Percentiles rank a stretch among this genome's conserved stretches.
Conservation (phyloP, 2,329 filamentous ascomycete genomes). For the Cladosporium halotolerans region DNA sequence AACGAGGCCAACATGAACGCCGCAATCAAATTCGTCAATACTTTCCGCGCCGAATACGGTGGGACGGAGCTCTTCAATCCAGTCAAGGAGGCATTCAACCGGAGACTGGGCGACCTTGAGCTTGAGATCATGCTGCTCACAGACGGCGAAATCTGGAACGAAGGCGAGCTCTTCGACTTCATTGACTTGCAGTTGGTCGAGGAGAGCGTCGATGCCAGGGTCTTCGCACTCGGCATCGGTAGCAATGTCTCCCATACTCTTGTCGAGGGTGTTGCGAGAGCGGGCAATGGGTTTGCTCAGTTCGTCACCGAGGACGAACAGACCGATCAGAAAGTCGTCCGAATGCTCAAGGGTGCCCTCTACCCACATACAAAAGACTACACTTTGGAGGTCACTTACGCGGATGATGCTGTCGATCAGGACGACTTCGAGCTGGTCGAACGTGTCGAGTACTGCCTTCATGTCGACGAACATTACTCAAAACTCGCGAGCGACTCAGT, state of each 20-base stretch:
- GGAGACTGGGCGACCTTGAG: slow-evolving; percentile 40
- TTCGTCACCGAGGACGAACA: slow-evolving; percentile 57
- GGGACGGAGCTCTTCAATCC: slow-evolving; percentile 50
- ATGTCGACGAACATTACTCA: slow-evolving; percentile 23
- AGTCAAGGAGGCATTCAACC: slow-evolving; percentile 41
- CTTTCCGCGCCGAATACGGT: slow-evolving; percentile 43
- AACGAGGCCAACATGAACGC: slow-evolving; percentile 19
- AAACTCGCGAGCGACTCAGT: background rate
- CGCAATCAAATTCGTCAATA: slow-evolving; percentile 39
- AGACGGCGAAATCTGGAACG: slow-evolving; percentile 50
- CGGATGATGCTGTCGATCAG: slow-evolving; percentile 25
- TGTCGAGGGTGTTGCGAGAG: slow-evolving; percentile 53
- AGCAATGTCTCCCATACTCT: slow-evolving; percentile 49
- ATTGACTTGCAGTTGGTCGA: slow-evolving; percentile 40
- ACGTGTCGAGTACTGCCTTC: slow-evolving; percentile 46
- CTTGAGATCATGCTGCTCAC: slow-evolving; percentile 52
- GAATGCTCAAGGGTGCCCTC: slow-evolving; percentile 67
- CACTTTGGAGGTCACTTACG: slow-evolving; percentile 57
- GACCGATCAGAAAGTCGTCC: slow-evolving; percentile 61
- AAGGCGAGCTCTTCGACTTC: slow-evolving; percentile 43
- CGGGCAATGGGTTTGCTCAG: slow-evolving; percentile 56
- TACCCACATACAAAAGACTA: slow-evolving; percentile 61
- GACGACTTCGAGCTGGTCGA: slow-evolving; percentile 61
- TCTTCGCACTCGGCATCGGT: slow-evolving; percentile 55
- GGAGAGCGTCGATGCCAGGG: slow-evolving; percentile 42